Evolutionary conservation across 495 filamentous ascomycete species (phyloP).

Genomic region (Penicillium egyptiacum): DNA sequence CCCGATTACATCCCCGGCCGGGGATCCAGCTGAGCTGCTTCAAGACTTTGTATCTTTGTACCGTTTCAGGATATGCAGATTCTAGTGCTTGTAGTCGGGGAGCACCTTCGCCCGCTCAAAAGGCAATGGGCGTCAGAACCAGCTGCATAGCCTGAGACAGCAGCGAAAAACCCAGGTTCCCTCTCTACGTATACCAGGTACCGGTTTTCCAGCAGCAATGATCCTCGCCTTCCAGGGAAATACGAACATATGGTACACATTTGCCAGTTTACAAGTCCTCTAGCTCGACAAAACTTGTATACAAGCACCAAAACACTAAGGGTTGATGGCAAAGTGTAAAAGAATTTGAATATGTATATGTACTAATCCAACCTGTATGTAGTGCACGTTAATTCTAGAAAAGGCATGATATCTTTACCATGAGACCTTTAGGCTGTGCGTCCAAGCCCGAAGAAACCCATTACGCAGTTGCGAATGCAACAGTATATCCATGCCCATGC

Average conservation of each 20-base stretch:
- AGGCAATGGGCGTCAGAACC: not conserved
- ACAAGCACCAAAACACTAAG: not conserved
- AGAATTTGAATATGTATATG: not conserved
- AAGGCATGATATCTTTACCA: not conserved
- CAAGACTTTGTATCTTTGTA: not conserved
- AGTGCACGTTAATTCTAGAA: conserved; percentile 10
- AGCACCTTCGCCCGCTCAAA: not conserved
- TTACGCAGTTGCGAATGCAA: not conserved
- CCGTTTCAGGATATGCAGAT: not conserved
- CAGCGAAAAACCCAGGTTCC: not conserved
- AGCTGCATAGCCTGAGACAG: not conserved
- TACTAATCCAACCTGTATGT: not conserved
- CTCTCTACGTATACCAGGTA: not conserved
- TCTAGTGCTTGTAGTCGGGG: not conserved
- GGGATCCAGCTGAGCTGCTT: not conserved
- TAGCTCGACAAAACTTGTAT: not conserved
- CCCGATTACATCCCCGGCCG: conserved; percentile 1
- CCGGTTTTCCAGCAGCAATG: too few species aligned
- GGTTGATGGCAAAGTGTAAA: not conserved
- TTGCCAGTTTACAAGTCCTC: not conserved
- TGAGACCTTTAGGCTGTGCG: conserved; percentile 9
- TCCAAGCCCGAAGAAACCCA: conserved; percentile 2
- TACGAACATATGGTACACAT: not conserved
- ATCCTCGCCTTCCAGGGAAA: not conserved
- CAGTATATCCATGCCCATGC: not conserved